phyloP scores from a whole-genome alignment of 352 stramenopile genomes.

The Pseudoperonospora humuli region DNA sequence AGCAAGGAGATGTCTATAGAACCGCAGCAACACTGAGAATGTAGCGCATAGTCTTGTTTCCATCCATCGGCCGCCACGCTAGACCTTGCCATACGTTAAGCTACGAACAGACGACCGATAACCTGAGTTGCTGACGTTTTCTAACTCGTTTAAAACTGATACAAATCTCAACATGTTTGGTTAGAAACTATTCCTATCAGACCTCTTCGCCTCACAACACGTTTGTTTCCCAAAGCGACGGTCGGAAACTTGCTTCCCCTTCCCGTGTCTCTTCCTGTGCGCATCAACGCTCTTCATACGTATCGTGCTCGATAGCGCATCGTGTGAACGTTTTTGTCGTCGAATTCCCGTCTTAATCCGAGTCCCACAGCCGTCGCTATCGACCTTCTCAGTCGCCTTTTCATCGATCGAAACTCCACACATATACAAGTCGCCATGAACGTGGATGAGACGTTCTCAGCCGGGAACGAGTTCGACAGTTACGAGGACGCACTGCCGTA shows the following conservation, averaged over 20 bases:
- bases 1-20: conserved; percentile 8
- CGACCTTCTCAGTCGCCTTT: conserved; percentile 11
- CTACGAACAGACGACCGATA: conserved; percentile 5
- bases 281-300: not conserved
- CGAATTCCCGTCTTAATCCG: conserved; percentile 6
- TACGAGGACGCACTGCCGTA: conserved; percentile 22
- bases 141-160: not conserved
- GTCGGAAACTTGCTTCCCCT: conserved; percentile 10
- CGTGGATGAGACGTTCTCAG: conserved; percentile 4
- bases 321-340: conserved; percentile 1
- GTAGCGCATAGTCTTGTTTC: conserved; percentile 9
- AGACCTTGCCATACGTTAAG: conserved; percentile 7
- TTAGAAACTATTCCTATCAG: not conserved
- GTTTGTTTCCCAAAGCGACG: conserved; percentile 9
- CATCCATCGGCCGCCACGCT: conserved; percentile 5
- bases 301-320: conserved; percentile 1
- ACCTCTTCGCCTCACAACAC: conserved; percentile 1
- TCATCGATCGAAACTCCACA: conserved; percentile 5
- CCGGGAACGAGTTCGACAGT: conserved; percentile 21
- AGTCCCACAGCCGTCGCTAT: conserved; percentile 12
- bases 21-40: not conserved
- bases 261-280: conserved; percentile 1
- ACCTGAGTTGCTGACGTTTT: conserved; percentile 18
- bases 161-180: conserved; percentile 1
- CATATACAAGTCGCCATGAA: conserved; percentile 18